Conservation (phyloP, 495 filamentous ascomycete genomes). For the Penicillium soppii region DNA sequence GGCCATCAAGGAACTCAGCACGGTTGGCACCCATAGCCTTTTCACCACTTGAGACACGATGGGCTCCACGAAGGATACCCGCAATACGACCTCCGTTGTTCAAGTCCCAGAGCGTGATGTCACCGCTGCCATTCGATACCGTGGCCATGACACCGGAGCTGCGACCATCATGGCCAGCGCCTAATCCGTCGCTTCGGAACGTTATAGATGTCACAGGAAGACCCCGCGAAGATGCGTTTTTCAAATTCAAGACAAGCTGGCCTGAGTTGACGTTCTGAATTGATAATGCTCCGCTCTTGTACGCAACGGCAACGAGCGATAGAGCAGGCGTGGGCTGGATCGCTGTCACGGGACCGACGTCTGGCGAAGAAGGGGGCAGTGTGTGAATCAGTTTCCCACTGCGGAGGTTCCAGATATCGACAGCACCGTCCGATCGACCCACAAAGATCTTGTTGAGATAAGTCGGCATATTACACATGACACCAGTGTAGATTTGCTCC, state of each 20-base stretch:
- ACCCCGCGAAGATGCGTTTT: slow-evolving; percentile 51
- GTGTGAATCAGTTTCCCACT: slow-evolving; percentile 87
- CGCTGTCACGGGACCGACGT: slow-evolving; percentile 74
- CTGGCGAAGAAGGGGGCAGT: slow-evolving; percentile 64
- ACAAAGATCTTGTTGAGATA: slow-evolving; percentile 95
- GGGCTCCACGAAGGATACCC: slow-evolving; percentile 80
- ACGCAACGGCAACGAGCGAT: slow-evolving; percentile 84
- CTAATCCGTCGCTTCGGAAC: slow-evolving; percentile 87
- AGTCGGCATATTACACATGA: slow-evolving; percentile 81
- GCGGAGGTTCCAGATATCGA: slow-evolving; percentile 97
- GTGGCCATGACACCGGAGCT: slow-evolving; percentile 85
- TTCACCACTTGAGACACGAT: slow-evolving; percentile 63
- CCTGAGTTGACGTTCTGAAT: slow-evolving; percentile 81
- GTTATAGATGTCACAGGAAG: slow-evolving; percentile 73
- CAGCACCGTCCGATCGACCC: slow-evolving; percentile 78
- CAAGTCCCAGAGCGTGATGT: slow-evolving; percentile 95
- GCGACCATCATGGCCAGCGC: slow-evolving; percentile 83
- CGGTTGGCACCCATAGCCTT: slow-evolving; percentile 65
- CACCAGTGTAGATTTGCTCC: slow-evolving; percentile 64
- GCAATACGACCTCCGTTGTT: slow-evolving; percentile 80
- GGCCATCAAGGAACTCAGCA: slow-evolving; percentile 86
- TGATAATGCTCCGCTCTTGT: slow-evolving; percentile 71
- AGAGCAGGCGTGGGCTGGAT: slow-evolving; percentile 80
- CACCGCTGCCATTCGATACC: slow-evolving; percentile 65
- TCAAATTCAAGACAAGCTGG: slow-evolving; percentile 63